phyloP scores from a whole-genome alignment of 768 basidiomycete species.

The Panaeolus papilionaceus region DNA sequence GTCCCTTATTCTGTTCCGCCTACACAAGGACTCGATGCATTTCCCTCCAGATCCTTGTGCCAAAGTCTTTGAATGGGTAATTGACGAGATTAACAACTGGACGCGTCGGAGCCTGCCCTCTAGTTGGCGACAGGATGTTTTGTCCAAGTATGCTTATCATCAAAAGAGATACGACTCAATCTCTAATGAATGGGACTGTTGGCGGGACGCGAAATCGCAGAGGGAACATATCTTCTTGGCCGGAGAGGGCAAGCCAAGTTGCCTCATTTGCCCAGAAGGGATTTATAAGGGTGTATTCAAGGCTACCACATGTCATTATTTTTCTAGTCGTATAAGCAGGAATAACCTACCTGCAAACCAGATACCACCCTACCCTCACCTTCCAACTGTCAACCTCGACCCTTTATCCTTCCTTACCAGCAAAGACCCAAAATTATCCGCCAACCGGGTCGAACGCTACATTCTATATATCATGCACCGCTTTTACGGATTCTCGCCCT shows the following conservation, averaged over 20 bases:
- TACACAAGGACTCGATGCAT: background rate
- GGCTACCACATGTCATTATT: too few relatives aligned
- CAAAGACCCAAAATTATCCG: background rate
- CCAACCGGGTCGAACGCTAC: background rate
- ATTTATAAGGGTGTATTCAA: background rate
- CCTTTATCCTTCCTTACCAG: background rate
- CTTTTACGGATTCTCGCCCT: background rate
- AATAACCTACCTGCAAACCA: background rate
- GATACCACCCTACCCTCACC: background rate
- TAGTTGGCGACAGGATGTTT: background rate
- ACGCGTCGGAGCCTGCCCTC: background rate
- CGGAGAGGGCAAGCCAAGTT: background rate
- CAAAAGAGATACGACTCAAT: background rate
- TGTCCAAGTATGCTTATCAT: background rate
- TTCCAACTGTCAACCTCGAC: background rate
- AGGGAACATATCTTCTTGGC: background rate
- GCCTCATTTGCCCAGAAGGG: background rate
- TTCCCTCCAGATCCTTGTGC: background rate
- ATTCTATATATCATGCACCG: background rate
- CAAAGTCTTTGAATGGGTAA: conserved; percentile 2
- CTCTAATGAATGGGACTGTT: background rate
- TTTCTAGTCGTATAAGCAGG: too few relatives aligned
- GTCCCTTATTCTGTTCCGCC: background rate
- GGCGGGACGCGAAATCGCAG: background rate
- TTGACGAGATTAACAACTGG: background rate